phyloP scores from a whole-genome alignment of 768 basidiomycete genomes.

The Dictyophora rubrovolvata region DNA sequence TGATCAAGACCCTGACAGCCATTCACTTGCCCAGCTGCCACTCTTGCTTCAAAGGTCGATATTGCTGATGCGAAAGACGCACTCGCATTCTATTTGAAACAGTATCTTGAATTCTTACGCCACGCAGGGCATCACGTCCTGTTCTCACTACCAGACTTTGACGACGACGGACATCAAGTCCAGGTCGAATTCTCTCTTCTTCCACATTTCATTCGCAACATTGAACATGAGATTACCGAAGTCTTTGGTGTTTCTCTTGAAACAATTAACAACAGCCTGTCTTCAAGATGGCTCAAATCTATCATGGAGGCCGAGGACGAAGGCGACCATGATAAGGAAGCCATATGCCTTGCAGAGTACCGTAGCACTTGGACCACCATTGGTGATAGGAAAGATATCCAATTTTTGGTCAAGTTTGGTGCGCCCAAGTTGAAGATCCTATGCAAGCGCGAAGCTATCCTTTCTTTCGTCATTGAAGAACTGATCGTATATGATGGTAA shows the following conservation, averaged over 20 bases:
- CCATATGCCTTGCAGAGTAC: conserved; percentile 15
- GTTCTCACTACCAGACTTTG: conserved; percentile 22
- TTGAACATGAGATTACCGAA: conserved; percentile 3
- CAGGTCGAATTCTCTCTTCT: conserved; percentile 18
- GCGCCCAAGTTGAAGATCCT: conserved; percentile 15
- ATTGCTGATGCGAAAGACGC: not conserved
- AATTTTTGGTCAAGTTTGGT: conserved; percentile 17
- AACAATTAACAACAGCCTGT: conserved; percentile 8
- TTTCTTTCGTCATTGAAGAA: conserved; percentile 14
- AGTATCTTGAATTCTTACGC: conserved; percentile 17
- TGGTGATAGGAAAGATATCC: conserved; percentile 5
- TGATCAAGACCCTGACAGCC: not conserved
- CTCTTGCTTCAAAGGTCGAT: not conserved
- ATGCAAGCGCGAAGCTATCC: conserved; percentile 18
- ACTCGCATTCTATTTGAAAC: conserved; percentile 11
- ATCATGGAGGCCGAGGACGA: not conserved
- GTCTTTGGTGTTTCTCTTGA: conserved; percentile 8
- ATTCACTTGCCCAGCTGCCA: not conserved
- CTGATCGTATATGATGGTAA: conserved; percentile 4
- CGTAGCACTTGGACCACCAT: conserved; percentile 8
- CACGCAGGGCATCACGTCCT: conserved; percentile 17
- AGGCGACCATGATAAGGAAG: not conserved
- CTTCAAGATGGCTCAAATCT: conserved; percentile 3
- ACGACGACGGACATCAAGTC: conserved; percentile 15
- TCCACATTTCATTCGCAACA: conserved; percentile 8